phyloP scores from a whole-genome alignment of 768 basidiomycete genomes.

The Cubamyces sp. region DNA sequence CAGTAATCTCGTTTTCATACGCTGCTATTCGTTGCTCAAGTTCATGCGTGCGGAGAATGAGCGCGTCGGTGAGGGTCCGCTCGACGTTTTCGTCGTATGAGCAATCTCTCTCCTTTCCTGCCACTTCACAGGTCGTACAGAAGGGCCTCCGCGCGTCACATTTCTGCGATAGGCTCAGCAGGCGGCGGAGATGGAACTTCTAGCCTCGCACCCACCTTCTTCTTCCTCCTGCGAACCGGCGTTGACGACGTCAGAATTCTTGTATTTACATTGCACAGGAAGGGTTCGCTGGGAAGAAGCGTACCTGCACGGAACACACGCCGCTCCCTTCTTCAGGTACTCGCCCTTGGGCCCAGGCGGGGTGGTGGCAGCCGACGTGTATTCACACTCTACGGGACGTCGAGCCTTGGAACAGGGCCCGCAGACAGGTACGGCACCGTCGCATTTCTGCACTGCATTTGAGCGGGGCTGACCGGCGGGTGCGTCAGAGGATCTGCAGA shows the following conservation, averaged over 20 bases:
- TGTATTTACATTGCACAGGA: not conserved
- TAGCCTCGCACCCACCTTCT: constrained; percentile 28
- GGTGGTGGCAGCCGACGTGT: constrained; percentile 14
- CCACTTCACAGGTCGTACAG: constrained; percentile 32
- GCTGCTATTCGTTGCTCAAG: constrained; percentile 28
- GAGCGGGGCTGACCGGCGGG: not conserved
- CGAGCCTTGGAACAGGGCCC: constrained; percentile 33
- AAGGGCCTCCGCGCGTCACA: constrained; percentile 33
- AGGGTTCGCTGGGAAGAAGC: not conserved
- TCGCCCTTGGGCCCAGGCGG: constrained; percentile 26
- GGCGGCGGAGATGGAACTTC: not conserved
- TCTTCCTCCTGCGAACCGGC: constrained; percentile 28
- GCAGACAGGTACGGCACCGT: constrained; percentile 29
- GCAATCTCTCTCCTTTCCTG: constrained; percentile 32
- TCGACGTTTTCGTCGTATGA: constrained; percentile 31
- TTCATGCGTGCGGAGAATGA: constrained; percentile 25
- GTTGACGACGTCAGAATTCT: not conserved
- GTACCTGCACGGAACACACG: constrained; percentile 31
- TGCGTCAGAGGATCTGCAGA: not conserved
- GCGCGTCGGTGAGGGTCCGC: constrained; percentile 24
- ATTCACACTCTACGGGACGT: constrained; percentile 28
- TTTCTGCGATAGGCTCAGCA: constrained; percentile 23
- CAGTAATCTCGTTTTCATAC: constrained; percentile 21
- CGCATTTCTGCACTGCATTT: constrained; percentile 30
- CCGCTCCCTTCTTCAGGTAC: constrained; percentile 33